phyloP scores from a whole-genome alignment of 495 filamentous ascomycete genomes.

The Polyplosphaeria fusca region DNA sequence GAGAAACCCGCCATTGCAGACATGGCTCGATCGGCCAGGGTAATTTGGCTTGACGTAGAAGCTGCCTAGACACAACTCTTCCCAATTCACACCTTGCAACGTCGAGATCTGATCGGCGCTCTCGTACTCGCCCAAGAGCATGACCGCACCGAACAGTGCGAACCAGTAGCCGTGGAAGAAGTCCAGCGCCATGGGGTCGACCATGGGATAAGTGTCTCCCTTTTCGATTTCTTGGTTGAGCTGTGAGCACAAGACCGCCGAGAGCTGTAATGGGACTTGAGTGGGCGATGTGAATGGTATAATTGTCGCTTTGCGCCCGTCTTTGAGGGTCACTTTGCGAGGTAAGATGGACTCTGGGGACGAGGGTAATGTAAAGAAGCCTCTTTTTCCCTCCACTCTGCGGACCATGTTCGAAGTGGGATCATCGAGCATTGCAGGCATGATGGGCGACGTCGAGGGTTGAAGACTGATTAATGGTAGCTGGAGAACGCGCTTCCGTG shows the following conservation, averaged over 20 bases:
- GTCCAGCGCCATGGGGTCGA: background rate
- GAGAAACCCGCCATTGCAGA: background rate
- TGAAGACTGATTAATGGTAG: no score
- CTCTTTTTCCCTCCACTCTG: background rate
- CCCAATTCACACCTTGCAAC: background rate
- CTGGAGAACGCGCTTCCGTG: no score
- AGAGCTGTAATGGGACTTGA: background rate
- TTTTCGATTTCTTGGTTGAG: background rate
- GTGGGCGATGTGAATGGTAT: background rate
- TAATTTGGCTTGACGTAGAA: slow-evolving; percentile 2
- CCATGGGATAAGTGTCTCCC: background rate
- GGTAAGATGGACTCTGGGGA: background rate
- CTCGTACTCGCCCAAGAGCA: background rate
- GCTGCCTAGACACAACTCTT: background rate
- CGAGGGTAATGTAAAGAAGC: background rate
- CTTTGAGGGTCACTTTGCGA: background rate
- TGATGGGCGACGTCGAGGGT: no score
- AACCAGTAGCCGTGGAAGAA: background rate
- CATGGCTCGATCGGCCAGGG: background rate
- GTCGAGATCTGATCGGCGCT: background rate
- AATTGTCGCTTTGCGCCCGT: background rate
- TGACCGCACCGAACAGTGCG: background rate
- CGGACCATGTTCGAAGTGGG: background rate
- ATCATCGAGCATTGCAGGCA: slow-evolving; percentile 1
- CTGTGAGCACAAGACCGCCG: background rate